phyloP scores from a whole-genome alignment of 495 filamentous ascomycete genomes.

The Cudoniella acicularis region DNA sequence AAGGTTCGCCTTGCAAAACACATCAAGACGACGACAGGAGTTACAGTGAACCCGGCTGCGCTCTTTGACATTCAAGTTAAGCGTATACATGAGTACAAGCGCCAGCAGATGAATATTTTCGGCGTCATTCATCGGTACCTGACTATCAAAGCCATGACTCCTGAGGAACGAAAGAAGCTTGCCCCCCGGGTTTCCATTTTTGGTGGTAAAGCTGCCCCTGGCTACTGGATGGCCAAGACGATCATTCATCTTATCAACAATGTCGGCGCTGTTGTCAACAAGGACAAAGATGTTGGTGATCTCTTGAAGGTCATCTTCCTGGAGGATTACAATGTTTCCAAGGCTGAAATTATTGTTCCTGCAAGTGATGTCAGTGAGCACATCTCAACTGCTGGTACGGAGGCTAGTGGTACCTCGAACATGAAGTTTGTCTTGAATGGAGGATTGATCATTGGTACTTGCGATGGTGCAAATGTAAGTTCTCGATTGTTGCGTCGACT shows the following conservation, averaged over 20 bases:
- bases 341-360: constrained; percentile 93
- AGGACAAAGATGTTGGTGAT: constrained; percentile 86
- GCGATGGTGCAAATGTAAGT: constrained; percentile 93
- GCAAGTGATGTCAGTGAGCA: constrained; percentile 97
- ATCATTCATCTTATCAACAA: constrained; percentile 95
- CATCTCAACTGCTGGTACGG: constrained; percentile 96
- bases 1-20: constrained; percentile 79
- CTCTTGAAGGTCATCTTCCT: constrained; percentile 95
- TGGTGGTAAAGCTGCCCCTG: constrained; percentile 94
- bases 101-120: constrained; percentile 98
- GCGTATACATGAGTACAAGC: constrained; percentile 99
- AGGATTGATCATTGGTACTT: constrained; percentile 94
- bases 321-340: constrained; percentile 98
- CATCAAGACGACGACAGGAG: constrained; percentile 75
- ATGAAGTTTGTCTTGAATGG: constrained; percentile 99
- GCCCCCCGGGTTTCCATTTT: constrained; percentile 94
- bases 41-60: constrained; percentile 79
- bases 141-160: constrained; percentile 75
- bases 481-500: background rate
- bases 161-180: constrained; percentile 83
- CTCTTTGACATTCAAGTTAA: constrained; percentile 98
- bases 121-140: constrained; percentile 96
- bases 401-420: constrained; percentile 68
- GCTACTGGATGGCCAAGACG: constrained; percentile 99
- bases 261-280: constrained; percentile 88